These are phyloP conservation scores for Alternaria postmessia DNA, from an alignment of 2,329 filamentous ascomycete genomes.

Conservation along the genomic window DNA sequence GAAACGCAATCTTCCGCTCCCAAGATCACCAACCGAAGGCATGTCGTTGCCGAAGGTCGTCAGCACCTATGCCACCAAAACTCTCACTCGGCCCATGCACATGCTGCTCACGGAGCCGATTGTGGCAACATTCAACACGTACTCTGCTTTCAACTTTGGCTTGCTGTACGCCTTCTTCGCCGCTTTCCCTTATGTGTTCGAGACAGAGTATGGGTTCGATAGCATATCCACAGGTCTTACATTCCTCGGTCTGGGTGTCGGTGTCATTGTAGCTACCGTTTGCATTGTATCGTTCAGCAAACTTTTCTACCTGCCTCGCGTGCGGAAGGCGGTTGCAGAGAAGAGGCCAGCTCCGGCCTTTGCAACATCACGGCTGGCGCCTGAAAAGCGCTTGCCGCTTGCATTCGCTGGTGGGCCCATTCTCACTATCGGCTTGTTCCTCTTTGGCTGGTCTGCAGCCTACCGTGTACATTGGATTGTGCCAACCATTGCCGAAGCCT, in stretches of 20 bases:
- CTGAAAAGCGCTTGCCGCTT: conserved; percentile 46
- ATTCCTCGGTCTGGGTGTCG: conserved; percentile 12
- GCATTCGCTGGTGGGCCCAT: conserved; percentile 48
- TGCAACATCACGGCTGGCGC: conserved; percentile 19
- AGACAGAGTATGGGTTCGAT: conserved; percentile 21
- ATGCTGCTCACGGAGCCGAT: conserved; percentile 44
- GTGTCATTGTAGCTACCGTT: conserved; percentile 8
- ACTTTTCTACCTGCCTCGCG: conserved; percentile 8
- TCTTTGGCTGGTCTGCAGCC: conserved; percentile 52
- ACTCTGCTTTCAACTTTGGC: conserved; percentile 35
- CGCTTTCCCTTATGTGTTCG: conserved; percentile 34
- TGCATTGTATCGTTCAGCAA: conserved; percentile 11
- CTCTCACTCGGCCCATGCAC: conserved; percentile 59
- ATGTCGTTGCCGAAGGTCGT: conserved; percentile 7
- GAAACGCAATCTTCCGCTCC: conserved; percentile 6
- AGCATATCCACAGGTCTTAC: conserved; percentile 13
- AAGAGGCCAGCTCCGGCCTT: conserved; percentile 11
- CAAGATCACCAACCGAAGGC: conserved; percentile 15
- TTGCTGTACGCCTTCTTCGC: conserved; percentile 38
- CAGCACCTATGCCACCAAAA: conserved; percentile 24
- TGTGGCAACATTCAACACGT: conserved; percentile 24
- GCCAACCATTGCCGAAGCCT: conserved; percentile 42
- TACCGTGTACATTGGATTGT: conserved; percentile 50
- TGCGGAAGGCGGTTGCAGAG: conserved; percentile 4
- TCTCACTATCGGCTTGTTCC: conserved; percentile 47